Base-by-base conservation (phyloP, 2,329 filamentous ascomycete genomes). In the Fusarium dlaminii region DNA sequence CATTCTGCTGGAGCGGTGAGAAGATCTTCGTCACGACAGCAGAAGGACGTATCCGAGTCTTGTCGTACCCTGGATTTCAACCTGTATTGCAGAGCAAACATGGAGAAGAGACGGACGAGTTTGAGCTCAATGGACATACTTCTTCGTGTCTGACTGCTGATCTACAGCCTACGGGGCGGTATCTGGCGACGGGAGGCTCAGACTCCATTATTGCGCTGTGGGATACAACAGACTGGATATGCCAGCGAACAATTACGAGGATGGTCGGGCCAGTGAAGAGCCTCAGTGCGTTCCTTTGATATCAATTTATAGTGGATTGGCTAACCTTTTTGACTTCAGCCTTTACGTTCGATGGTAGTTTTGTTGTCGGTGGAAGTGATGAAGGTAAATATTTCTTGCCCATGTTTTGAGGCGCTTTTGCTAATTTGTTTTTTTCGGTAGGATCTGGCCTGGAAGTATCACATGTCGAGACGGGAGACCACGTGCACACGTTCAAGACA, bases 271-370 rank as follows among this genome's bases (percentile, higher is more conserved):
- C 92, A 7, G 90, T 95, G 34, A 88, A 90, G 78, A 93, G 89
- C 79, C 86, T 95, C 64, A 90, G 89, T 90, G 81, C 69, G 87
- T 83, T 34, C n/a, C n/a, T 37, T 42, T 30, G 27, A 14, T 55
- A n/a, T 30, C 37, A 5, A 34, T 22, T 40, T 52, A 30, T 29
- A 29, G 46, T 56, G 30, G 9, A 39, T 30, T 59, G 20, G 45
- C 75, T 77, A 49, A 77, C 51, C 20, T 36, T n/a, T 72, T 51
- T 34, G 13, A 32, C 32, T 54, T 29, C 30, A 90, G 91, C 92
- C 78, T 96, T 95, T 80, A 93, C 90, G 22, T 95, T 93, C 81
- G 93, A 95, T 77, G 93, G 93, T 3, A 91, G 89, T 77, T 96
- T 91, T 79, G 84, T 95, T 30, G 90, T 92, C 5, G 93, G 91